Evolutionary conservation across 2,329 filamentous ascomycete genomes (phyloP), one percentile per base, ranked within the genome.

Genomic region (Amauroascus verrucosus): DNA sequence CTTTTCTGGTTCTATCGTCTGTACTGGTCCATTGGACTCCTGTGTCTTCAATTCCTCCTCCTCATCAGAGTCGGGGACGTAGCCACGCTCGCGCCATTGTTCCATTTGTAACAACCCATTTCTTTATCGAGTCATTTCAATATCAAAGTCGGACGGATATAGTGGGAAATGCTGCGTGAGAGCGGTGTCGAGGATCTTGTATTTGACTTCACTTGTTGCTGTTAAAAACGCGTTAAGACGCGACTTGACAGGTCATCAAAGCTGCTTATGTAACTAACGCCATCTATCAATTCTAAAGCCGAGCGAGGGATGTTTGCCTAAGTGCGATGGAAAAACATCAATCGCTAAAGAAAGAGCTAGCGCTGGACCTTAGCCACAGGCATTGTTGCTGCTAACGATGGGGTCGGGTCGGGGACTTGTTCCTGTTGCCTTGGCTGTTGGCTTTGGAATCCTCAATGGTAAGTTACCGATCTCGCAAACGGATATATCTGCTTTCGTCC

Each of bases 21-120:
- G 41, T 26, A 53, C 37, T 30, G 22, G 35, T 30, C 30, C 20
- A n/a, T 48, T 45, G 9, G 51, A 46, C 38, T 54, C 47, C 22
- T 70, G 63, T 45, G 63, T 68, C 26, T 71, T 70, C 44, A 69
- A 64, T 47, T 67, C 68, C 46, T 70, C 71, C 46, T 72, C 71
- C 18, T 72, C 70, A 56, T 77, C 75, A 41, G 75, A 76, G 63
- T 77, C 75, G 56, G 72, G 72, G 57, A 77, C 75, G 68, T 71
- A 77, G 51, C 75, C 74, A 65, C 71, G 69, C 63, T 72, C 67
- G 63, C 70, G 71, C 75, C 75, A 77, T 69, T 67, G 65, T 68
- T 72, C 69, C 69, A 71, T 72, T 69, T 40, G 51, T 18, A 43
- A 53, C 24, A 40, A 48, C 51, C 44, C 51, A 53, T 53, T 13